Evolutionary conservation across 2,329 filamentous ascomycete genomes (phyloP).

Genomic region (Leptographium lundbergii): DNA sequence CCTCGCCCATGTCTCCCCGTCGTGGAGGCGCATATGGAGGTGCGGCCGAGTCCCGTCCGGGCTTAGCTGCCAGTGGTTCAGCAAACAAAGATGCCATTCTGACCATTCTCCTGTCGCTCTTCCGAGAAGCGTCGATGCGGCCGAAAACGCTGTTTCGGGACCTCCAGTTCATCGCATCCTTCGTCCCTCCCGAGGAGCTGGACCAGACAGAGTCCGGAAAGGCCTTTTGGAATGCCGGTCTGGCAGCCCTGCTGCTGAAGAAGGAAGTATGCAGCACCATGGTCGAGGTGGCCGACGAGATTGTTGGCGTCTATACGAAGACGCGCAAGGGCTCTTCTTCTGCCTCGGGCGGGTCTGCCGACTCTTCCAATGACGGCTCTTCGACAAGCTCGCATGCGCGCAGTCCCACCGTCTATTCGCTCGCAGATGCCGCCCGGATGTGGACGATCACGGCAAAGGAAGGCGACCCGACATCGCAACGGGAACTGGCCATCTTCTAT

Average conservation of each 20-base stretch:
- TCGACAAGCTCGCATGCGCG: slow-evolving; percentile 10
- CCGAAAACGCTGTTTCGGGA: slow-evolving; percentile 73
- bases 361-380: neutral
- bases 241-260: slow-evolving; percentile 81
- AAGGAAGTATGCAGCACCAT: slow-evolving; percentile 73
- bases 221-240: slow-evolving; percentile 80
- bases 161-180: slow-evolving; percentile 59
- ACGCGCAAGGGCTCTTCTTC: slow-evolving; percentile 15
- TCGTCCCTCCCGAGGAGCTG: slow-evolving; percentile 46
- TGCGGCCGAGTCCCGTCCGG: slow-evolving; percentile 33
- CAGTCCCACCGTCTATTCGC: slow-evolving; percentile 47
- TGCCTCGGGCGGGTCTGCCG: neutral
- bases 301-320: slow-evolving; percentile 49
- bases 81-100: slow-evolving; percentile 53
- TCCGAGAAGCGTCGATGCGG: slow-evolving; percentile 55
- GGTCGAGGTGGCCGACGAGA: slow-evolving; percentile 49
- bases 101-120: slow-evolving; percentile 52
- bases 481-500: slow-evolving; percentile 88
- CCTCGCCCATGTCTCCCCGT: slow-evolving; percentile 14
- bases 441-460: slow-evolving; percentile 91
- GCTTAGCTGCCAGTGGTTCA: slow-evolving; percentile 31
- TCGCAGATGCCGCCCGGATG: slow-evolving; percentile 76
- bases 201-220: slow-evolving; percentile 55
- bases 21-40: slow-evolving; percentile 21
- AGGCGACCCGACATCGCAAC: slow-evolving; percentile 75